Evolutionary conservation across 1,284 basidiomycete genomes (phyloP), one percentile per base, ranked within the genome.

Genomic region (Boletellus deceptivus): DNA sequence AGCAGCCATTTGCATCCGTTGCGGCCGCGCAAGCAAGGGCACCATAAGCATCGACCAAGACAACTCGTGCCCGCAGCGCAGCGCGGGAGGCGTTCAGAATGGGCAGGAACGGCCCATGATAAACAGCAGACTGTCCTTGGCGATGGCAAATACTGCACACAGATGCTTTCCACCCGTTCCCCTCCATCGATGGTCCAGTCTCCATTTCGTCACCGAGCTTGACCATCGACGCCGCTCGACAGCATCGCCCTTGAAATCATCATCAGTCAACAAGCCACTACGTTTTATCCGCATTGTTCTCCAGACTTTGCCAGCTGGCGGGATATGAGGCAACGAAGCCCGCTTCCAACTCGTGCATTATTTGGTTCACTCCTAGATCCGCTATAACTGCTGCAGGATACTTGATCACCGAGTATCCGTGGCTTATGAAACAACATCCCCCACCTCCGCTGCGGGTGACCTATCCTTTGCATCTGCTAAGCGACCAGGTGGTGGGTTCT

Each of bases 391-490:
- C 65, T 10, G 68, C 71, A 35, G 69, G 71, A 24, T 63, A 56
- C 13, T 38, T 59, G 34, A 39, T 52, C 18, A 40, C 47, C 14
- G 52, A 59, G 5, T 54, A 53, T 17, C 52, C 59, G 9, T 55
- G 48, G 14, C 54, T 61, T 25, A 57, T 49, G 24, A 64, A 44
- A 20, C 55, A 51, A 27, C 41, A 47, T 40, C 53, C 59, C 63
- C 62, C 24, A 59, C 50, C n/a, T 66, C 68, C 7, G 60, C 60
- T 10, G 58, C 79, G 27, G 77, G 77, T 34, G 65, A 79, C 13
- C 63, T 79, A 6, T 77, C 76, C 29, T 76, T 73, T 56, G 73
- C 75, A 3, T 77, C 76, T 24, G 66, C 74, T 13, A 75, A 72
- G 57, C 72, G 71, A 48, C 73, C 77, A 3, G 76, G 76, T 25